Evolutionary conservation across 2,329 filamentous ascomycete genomes (phyloP).

Genomic region (Xylariomycetidae sp.): DNA sequence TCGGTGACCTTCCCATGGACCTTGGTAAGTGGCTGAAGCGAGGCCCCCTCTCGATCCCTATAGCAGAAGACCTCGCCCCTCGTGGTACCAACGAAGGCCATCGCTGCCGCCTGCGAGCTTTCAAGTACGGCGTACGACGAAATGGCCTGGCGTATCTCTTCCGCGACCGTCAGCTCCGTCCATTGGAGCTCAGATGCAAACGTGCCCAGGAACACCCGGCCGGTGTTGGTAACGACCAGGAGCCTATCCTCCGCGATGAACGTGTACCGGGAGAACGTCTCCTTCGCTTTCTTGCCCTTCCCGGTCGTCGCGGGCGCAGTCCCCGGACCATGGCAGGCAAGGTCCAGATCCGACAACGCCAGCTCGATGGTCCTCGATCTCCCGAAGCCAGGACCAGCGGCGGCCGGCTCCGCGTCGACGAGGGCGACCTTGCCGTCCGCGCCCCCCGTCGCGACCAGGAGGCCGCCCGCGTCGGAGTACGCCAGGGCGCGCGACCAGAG

Average conservation of each 20-base stretch:
- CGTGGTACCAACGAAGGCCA: conserved; percentile 43
- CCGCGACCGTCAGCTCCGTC: conserved; percentile 34
- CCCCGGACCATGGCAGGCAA: no score
- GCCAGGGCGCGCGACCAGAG: conserved; percentile 66
- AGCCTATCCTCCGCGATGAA: conserved; percentile 50
- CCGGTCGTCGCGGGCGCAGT: conserved; percentile 3
- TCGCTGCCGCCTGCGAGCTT: conserved; percentile 27
- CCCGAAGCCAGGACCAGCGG: neutral
- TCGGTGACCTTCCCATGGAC: conserved; percentile 46
- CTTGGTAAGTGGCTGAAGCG: conserved; percentile 29
- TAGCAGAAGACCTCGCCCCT: conserved; percentile 43
- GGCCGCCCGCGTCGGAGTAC: conserved; percentile 23
- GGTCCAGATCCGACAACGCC: no score
- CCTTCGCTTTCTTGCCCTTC: conserved; percentile 30
- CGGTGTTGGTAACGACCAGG: conserved; percentile 54
- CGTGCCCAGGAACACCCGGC: conserved; percentile 47
- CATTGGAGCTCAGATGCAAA: conserved; percentile 31
- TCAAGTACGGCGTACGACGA: conserved; percentile 42
- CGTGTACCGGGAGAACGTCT: conserved; percentile 55
- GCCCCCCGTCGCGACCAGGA: conserved; percentile 67
- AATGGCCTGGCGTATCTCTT: conserved; percentile 31
- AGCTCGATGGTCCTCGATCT: no score
- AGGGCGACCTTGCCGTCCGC: conserved; percentile 66
- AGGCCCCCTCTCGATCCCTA: conserved; percentile 16
- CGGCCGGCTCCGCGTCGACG: conserved; percentile 24